Base-by-base conservation (phyloP, 2,329 filamentous ascomycete genomes). In the Cryoendolithus antarcticus region DNA sequence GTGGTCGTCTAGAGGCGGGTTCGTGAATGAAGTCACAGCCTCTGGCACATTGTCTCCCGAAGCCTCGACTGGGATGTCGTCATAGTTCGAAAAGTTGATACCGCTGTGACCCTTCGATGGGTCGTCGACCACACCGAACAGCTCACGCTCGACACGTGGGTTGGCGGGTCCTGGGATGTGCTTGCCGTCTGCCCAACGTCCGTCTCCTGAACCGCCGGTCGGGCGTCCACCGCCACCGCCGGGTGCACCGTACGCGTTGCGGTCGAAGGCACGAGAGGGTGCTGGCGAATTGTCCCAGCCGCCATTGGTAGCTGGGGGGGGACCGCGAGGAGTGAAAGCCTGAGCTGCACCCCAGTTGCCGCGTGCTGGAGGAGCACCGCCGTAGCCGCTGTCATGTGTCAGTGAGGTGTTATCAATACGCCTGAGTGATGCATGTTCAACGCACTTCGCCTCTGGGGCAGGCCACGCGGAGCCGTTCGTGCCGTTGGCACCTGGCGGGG, bases 51-150 rank as follows among this genome's bases (percentile, higher is more conserved):
- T 78, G 39, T 86, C 80, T 44, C 91, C 91, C 44, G 89, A 95
- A 48, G 91, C 91, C 68, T 96, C 91, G 49, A 98, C 91, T 40
- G 91, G 91, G 51, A 98, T 98, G 64, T 98, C 91, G 60, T 98
- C 91, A 67, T 98, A 98, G 74, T 98, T 98, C 71, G 94, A 82
- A 62, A 98, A 98, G 76, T 98, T 98, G 82, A 98, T 96, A 66
- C 91, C 91, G 28, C 86, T 95, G 58, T 93, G 84, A 64, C 94
- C 84, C 74, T 95, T 96, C 51, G 82, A 78, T 47, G 89, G 86
- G 59, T 96, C 91, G 63, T 96, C 89, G 53, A 80, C 70, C 37
- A 82, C 71, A 57, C 91, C 91, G 62, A 95, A 98, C 38, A 98
- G 82, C 60, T 98, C 91, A 54, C 88, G 88, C 75, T 98, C 91